Evolutionary conservation across 495 filamentous ascomycete genomes (phyloP), one percentile per base, ranked within the genome.

Genomic region (Lasiosphaeriaceae sp.): DNA sequence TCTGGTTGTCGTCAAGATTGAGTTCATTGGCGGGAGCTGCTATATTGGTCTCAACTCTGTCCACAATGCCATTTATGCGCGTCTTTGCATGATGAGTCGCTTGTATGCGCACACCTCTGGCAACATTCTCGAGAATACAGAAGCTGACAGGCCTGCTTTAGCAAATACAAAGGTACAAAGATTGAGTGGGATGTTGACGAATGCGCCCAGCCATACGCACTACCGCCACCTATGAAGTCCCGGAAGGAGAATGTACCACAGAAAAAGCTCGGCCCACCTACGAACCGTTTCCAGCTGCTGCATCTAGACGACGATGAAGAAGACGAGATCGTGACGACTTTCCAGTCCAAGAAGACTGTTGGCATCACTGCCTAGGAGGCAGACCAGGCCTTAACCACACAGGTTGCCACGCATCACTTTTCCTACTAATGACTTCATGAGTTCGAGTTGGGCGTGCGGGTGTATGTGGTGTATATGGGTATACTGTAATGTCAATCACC

Each of bases 41-140:
- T 80, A 82, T 68, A 80, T 94, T 50, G 84, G 83, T 49, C 85
- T 86, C 9, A 95, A 93, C 67, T 91, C 89, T 1, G 80, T 96
- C 6, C 82, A 88, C 68, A 86, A 87, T 58, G 86, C 89, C 0
- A 77, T 89, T 20, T 89, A 86, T 65, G 88, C 90, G 12, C 78
- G 83, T 12, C 87, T 82, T 6, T 94, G 89, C 70, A 86, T 95
- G 84, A 84, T 87, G 81, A 90, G 87, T 58, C 78, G 89, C 16
- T 65, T 71, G 64, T 79, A 71, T 57, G 74, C 63, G 6, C 23
- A n/a, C n/a, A n/a, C n/a, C 4, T 16, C 11, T 44, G 3, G 6
- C n/a, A 21, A 23, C 48, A 3, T 5, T 12, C 50, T 37, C 11
- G 11, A 48, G 47, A 29, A 46, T 59, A 35, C 17, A 31, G 9